Conservation (phyloP, 2,329 filamentous ascomycete species). For the Curvularia verruculosa region DNA sequence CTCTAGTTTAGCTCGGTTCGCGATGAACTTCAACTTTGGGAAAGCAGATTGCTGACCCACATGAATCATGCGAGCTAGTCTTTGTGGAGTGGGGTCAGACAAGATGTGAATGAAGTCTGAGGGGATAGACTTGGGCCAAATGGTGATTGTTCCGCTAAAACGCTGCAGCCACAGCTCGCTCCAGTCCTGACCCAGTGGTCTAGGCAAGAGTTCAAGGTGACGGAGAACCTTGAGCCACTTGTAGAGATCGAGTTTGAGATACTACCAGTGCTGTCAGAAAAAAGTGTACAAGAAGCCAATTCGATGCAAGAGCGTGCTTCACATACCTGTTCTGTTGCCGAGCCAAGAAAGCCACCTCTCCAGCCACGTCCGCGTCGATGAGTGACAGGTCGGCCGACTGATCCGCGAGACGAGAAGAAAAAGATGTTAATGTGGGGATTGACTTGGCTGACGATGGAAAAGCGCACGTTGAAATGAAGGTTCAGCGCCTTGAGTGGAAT, state of each 20-base stretch:
- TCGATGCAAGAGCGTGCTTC: not conserved
- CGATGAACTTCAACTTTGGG: conserved; percentile 88
- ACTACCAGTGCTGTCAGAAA: conserved; percentile 48
- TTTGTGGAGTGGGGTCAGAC: conserved; percentile 75
- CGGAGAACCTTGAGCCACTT: conserved; percentile 97
- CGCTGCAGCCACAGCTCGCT: conserved; percentile 94
- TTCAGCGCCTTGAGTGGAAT: conserved; percentile 95
- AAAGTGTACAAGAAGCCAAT: not conserved
- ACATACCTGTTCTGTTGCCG: conserved; percentile 75
- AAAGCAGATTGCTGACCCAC: conserved; percentile 89
- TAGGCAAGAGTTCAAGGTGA: conserved; percentile 87
- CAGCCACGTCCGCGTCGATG: conserved; percentile 92
- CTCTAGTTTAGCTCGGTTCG: conserved; percentile 85
- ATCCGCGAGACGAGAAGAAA: conserved; percentile 94
- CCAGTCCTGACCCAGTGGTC: conserved; percentile 94
- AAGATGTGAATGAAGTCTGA: conserved; percentile 88
- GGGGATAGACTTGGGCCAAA: conserved; percentile 83
- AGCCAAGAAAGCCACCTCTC: conserved; percentile 93
- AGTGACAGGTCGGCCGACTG: conserved; percentile 90
- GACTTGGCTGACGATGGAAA: conserved; percentile 85
- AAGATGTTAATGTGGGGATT: conserved; percentile 99
- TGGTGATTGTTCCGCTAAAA: conserved; percentile 92
- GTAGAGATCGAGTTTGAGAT: conserved; percentile 92
- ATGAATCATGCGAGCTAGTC: conserved; percentile 86
- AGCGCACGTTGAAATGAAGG: conserved; percentile 97